phyloP scores from a whole-genome alignment of 371 early-diverging fungal species.

The Lichtheimia hyalospora region DNA sequence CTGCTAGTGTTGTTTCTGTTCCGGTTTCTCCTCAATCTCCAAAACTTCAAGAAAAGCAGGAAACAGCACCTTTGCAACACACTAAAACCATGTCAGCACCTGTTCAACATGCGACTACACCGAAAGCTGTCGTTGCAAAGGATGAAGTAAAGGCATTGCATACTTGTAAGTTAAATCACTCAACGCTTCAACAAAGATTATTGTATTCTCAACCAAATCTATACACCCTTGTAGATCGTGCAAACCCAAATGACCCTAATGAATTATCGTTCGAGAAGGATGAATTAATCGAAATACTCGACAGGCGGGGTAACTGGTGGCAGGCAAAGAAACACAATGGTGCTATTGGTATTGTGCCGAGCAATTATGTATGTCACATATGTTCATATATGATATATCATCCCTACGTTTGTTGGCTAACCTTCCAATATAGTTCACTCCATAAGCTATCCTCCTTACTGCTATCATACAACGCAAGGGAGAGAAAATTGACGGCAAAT shows the following conservation, averaged over 20 bases:
- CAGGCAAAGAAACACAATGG: conserved; percentile 85
- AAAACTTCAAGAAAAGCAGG: conserved; percentile 3
- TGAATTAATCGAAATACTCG: conserved; percentile 83
- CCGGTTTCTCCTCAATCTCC: not conserved
- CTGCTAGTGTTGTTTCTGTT: not conserved
- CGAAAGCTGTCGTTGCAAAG: not conserved
- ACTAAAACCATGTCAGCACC: no score
- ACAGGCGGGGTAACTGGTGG: conserved; percentile 97
- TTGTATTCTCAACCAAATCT: not conserved
- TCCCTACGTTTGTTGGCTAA: no score
- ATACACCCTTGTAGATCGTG: conserved; percentile 52
- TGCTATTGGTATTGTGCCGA: conserved; percentile 87
- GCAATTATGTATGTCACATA: conserved; percentile 69
- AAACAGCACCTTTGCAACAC: not conserved
- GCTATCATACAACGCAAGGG: no score
- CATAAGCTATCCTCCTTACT: no score
- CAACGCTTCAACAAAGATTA: conserved; percentile 3
- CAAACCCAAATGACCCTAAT: conserved; percentile 86
- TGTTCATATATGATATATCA: not conserved
- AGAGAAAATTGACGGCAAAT: no score
- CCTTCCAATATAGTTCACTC: no score
- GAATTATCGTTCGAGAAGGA: conserved; percentile 89
- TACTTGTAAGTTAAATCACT: conserved; percentile 27
- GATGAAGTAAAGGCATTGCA: conserved; percentile 32
- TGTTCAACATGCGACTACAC: no score